Evolutionary conservation across 2,329 filamentous ascomycete genomes (phyloP).

Genomic region (Arthrobotrys megalospora): DNA sequence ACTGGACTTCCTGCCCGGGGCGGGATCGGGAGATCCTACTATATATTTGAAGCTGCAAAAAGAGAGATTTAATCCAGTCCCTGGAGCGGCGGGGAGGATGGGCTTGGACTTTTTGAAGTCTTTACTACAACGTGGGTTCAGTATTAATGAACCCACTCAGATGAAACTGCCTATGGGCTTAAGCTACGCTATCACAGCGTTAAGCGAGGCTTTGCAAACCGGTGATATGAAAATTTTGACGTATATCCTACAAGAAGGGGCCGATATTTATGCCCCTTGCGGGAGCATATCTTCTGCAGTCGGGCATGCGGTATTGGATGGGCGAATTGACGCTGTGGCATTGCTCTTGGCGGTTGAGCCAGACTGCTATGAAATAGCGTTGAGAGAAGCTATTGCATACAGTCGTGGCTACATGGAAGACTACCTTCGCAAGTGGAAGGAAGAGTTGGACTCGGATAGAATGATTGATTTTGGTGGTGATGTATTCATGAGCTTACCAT

Average conservation of each 20-base stretch:
- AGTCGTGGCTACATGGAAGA: neutral
- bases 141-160: neutral
- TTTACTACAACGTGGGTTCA: neutral
- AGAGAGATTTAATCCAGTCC: neutral
- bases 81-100: neutral
- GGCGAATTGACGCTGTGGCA: neutral
- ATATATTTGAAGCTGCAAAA: neutral
- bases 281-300: neutral
- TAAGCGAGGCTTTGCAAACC: neutral
- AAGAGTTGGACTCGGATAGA: too few relatives aligned
- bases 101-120: neutral
- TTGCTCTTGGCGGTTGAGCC: neutral
- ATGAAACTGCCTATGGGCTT: neutral
- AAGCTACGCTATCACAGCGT: too few relatives aligned
- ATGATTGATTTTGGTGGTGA: too few relatives aligned
- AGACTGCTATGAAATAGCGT: neutral
- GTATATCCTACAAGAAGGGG: neutral
- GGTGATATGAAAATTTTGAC: neutral
- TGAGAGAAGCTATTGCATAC: neutral
- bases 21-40: neutral
- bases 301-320: neutral
- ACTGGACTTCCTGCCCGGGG: neutral
- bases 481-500: too few relatives aligned
- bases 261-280: slow-evolving; percentile 12
- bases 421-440: neutral